These are phyloP conservation scores for Gnaphalium uliginosum DNA, from an alignment of 129 eudicot genomes.

Conservation along the genomic window DNA sequence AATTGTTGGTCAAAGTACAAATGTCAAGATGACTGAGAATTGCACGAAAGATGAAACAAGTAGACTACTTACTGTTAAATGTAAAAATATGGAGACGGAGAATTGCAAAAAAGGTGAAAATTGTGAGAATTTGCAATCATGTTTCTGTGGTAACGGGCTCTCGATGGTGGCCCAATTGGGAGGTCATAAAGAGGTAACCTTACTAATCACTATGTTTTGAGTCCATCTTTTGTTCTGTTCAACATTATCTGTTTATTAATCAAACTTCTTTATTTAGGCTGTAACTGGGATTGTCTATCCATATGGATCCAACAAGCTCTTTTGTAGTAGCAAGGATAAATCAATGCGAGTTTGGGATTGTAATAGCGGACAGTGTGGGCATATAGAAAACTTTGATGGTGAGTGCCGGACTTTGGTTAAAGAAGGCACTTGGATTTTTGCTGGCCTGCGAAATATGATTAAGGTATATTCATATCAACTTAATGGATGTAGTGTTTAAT, in stretches of 20 bases:
- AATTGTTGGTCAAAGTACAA: conserved; percentile 7
- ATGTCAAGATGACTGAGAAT: conserved; percentile 4
- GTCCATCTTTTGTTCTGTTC: not conserved
- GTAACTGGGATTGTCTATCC: conserved; percentile 65
- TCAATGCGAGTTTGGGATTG: conserved; percentile 72
- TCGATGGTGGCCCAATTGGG: conserved; percentile 53
- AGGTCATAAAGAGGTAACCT: conserved; percentile 60
- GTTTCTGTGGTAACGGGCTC: conserved; percentile 57
- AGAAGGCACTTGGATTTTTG: conserved; percentile 76
- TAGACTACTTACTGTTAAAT: not conserved
- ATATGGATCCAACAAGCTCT: conserved; percentile 52
- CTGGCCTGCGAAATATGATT: conserved; percentile 53
- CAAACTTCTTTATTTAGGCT: conserved; percentile 37
- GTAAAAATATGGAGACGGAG: not conserved
- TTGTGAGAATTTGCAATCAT: conserved; percentile 46
- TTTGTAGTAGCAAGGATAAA: conserved; percentile 54
- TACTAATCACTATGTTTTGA: not conserved
- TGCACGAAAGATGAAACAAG: not conserved
- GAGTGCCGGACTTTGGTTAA: conserved; percentile 51
- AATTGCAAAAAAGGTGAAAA: not conserved
- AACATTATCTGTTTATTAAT: not conserved
- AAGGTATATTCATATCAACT: conserved; percentile 40
- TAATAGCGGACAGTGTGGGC: conserved; percentile 64
- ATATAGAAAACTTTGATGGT: conserved; percentile 33
- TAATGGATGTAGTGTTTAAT: not conserved